Percentiles rank a stretch among this genome's conserved stretches.
Evolutionary conservation across 1,284 basidiomycete genomes (phyloP).

Genomic region (Cutaneotrichosporon sp.): DNA sequence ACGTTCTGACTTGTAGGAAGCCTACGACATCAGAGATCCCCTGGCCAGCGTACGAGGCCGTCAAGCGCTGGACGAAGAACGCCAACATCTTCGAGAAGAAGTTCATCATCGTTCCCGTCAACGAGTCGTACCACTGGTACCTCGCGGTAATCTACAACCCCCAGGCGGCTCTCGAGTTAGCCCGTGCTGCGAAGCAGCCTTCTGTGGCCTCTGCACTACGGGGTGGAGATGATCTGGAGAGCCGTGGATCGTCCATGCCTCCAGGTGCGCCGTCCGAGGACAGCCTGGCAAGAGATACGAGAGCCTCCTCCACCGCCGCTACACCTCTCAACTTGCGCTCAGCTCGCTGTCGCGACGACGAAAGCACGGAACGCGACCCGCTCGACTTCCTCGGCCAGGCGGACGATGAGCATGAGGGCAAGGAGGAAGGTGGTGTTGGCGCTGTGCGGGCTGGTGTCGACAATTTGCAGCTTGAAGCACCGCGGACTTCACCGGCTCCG

Average conservation of each 20-base stretch:
- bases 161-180: not conserved
- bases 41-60: constrained; percentile 71
- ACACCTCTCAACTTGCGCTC: not conserved
- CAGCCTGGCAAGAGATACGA: not conserved
- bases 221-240: constrained; percentile 6
- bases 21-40: not conserved
- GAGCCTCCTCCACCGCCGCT: not conserved
- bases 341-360: not conserved
- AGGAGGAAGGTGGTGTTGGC: not conserved
- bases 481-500: not conserved
- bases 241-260: not conserved
- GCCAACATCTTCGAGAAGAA: constrained; percentile 83
- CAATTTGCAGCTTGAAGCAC: not conserved
- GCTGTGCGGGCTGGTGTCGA: not conserved
- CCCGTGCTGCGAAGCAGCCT: not conserved
- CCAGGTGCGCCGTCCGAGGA: not conserved
- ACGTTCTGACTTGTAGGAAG: constrained; percentile 24
- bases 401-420: not conserved
- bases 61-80: constrained; percentile 91
- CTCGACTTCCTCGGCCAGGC: constrained; percentile 2
- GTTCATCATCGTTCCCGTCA: constrained; percentile 92
- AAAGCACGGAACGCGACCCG: not conserved
- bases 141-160: constrained; percentile 91
- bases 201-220: too few relatives aligned
- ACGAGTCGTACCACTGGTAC: constrained; percentile 98